These are phyloP conservation scores for Blastocystis sp. DNA, from an alignment of 352 stramenopile species.

Conservation along the genomic window DNA sequence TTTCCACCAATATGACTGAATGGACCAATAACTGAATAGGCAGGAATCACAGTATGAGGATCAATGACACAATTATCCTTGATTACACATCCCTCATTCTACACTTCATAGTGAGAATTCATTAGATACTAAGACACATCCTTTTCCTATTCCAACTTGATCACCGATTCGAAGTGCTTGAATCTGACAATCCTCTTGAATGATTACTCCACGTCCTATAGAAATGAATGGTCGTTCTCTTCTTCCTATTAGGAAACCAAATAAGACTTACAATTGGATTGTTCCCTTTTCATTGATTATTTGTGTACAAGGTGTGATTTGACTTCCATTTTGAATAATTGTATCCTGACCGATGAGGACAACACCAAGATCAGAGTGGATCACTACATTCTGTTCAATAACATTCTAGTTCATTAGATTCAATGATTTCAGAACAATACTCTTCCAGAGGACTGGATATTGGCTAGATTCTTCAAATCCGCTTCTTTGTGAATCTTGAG, in stretches of 20 bases:
- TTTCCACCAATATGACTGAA: not conserved
- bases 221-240: conserved; percentile 20
- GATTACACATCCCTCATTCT: conserved; percentile 50
- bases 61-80: conserved; percentile 44
- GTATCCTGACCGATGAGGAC: not conserved
- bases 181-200: not conserved
- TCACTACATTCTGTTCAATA: conserved; percentile 7
- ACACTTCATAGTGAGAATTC: not conserved
- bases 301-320: conserved; percentile 33
- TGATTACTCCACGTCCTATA: conserved; percentile 18
- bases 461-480: not conserved
- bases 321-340: not conserved
- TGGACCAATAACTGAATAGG: conserved; percentile 18
- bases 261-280: not conserved
- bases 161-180: conserved; percentile 39
- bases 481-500: conserved; percentile 43
- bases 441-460: not conserved
- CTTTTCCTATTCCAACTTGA: not conserved
- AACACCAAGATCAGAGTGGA: not conserved
- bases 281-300: conserved; percentile 14
- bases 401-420: not conserved
- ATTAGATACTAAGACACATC: not conserved
- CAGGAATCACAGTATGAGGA: not conserved
- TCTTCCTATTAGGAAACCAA: not conserved
- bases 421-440: not conserved